These are phyloP conservation scores for Macrocybe gigantea DNA, from an alignment of 768 basidiomycete species.

Conservation along the genomic window DNA sequence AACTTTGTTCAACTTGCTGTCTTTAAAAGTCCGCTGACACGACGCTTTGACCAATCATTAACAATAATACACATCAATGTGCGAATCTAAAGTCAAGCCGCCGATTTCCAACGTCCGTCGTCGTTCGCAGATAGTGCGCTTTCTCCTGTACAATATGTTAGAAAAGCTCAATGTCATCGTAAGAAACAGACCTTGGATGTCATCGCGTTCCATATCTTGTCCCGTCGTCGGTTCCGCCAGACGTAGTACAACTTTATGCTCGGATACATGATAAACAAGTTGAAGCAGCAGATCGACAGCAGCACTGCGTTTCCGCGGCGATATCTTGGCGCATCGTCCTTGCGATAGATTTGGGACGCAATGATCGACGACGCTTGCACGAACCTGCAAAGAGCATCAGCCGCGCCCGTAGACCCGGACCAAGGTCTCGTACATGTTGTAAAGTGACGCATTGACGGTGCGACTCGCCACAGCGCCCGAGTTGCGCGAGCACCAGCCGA, in stretches of 20 bases:
- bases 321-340: slow-evolving; percentile 53
- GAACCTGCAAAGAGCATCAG: slow-evolving; percentile 20
- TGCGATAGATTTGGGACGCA: slow-evolving; percentile 51
- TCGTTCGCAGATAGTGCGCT: slow-evolving; percentile 48
- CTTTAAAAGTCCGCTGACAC: slow-evolving; percentile 2
- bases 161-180: too few species aligned
- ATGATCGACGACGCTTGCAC: slow-evolving; percentile 40
- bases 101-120: slow-evolving; percentile 53
- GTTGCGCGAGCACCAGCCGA: slow-evolving; percentile 57
- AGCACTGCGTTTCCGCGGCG: slow-evolving; percentile 52
- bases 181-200: slow-evolving; percentile 32
- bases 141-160: slow-evolving; percentile 36
- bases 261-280: slow-evolving; percentile 47
- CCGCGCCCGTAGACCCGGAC: neutral
- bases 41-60: neutral
- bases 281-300: slow-evolving; percentile 46
- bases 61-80: slow-evolving; percentile 20
- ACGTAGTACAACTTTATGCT: slow-evolving; percentile 48
- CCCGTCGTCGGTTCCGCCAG: slow-evolving; percentile 52
- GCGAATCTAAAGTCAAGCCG: slow-evolving; percentile 63
- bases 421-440: slow-evolving; percentile 38
- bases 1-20: neutral
- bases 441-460: slow-evolving; percentile 54
- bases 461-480: slow-evolving; percentile 54
- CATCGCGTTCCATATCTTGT: slow-evolving; percentile 53